phyloP scores from a whole-genome alignment of 768 basidiomycete species.

The Nidularia sp. region DNA sequence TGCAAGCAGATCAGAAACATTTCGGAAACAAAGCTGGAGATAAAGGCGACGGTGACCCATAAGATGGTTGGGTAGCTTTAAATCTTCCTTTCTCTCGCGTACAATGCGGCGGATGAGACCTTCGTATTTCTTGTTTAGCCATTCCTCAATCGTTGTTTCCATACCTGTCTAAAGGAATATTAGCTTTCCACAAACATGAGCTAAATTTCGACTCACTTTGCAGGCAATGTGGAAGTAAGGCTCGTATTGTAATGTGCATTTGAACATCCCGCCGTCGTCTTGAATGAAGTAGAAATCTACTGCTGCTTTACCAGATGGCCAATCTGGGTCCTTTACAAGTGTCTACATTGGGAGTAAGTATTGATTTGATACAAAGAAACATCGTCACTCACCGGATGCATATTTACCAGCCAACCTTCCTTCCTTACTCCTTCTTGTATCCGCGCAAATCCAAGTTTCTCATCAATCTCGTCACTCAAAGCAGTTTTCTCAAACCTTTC shows the following conservation, averaged over 20 bases:
- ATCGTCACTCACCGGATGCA: slow-evolving; percentile 80
- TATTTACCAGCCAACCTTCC: slow-evolving; percentile 96
- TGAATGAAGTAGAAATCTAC: slow-evolving; percentile 98
- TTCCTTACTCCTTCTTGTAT: slow-evolving; percentile 72
- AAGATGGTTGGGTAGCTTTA: slow-evolving; percentile 93
- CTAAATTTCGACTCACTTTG: slow-evolving; percentile 54
- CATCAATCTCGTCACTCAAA: slow-evolving; percentile 84
- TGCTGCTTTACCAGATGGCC: slow-evolving; percentile 80
- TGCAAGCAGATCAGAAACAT: slow-evolving; percentile 85
- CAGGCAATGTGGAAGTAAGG: slow-evolving; percentile 93
- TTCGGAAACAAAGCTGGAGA: slow-evolving; percentile 86
- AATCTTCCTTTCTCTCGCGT: slow-evolving; percentile 87
- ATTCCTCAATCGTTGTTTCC: slow-evolving; percentile 91
- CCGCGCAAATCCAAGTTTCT: slow-evolving; percentile 83
- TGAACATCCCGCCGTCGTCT: slow-evolving; percentile 96
- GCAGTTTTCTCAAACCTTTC: slow-evolving; percentile 82
- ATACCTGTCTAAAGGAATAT: slow-evolving; percentile 58
- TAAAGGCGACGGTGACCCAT: slow-evolving; percentile 91
- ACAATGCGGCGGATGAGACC: slow-evolving; percentile 76
- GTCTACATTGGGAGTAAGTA: slow-evolving; percentile 49
- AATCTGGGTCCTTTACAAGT: slow-evolving; percentile 79
- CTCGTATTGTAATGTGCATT: slow-evolving; percentile 87
- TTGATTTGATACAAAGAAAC: not conserved
- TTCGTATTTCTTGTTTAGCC: slow-evolving; percentile 91
- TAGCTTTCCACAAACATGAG: not conserved